Percentiles rank a stretch among this genome's conserved stretches.
Evolutionary conservation across 495 filamentous ascomycete species (phyloP).

Genomic region (Collariella sp.): DNA sequence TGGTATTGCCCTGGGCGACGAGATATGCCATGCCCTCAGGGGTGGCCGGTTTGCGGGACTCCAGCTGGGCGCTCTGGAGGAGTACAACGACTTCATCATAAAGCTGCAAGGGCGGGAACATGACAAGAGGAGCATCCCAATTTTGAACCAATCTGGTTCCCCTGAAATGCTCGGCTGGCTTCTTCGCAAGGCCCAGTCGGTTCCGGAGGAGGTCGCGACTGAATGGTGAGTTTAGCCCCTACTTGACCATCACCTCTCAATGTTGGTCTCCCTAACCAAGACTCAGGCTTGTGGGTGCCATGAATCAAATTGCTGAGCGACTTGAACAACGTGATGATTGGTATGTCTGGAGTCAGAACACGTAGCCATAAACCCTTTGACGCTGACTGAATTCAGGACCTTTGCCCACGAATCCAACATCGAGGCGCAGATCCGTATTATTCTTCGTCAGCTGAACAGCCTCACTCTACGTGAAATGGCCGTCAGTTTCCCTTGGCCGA

Average conservation of each 20-base stretch:
- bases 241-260: too few relatives aligned
- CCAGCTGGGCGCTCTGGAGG: conserved; percentile 23
- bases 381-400: conserved; percentile 11
- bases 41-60: conserved; percentile 24
- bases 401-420: conserved; percentile 26
- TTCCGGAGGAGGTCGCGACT: conserved; percentile 27
- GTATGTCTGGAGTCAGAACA: neutral
- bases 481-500: conserved; percentile 30
- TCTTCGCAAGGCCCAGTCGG: conserved; percentile 20
- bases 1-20: conserved; percentile 26
- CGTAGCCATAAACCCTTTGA: too few relatives aligned
- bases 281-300: conserved; percentile 26
- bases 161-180: conserved; percentile 31
- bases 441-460: conserved; percentile 27
- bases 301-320: conserved; percentile 27
- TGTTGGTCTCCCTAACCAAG: neutral
- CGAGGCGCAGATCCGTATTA: conserved; percentile 30
- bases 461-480: conserved; percentile 28
- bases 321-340: conserved; percentile 26
- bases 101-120: conserved; percentile 30
- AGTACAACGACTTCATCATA: conserved; percentile 33
- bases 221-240: conserved; percentile 19
- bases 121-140: conserved; percentile 34
- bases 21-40: conserved; percentile 28
- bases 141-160: conserved; percentile 29